Conservation (phyloP, 306 rosid species). For the Prunus kanzakura region DNA sequence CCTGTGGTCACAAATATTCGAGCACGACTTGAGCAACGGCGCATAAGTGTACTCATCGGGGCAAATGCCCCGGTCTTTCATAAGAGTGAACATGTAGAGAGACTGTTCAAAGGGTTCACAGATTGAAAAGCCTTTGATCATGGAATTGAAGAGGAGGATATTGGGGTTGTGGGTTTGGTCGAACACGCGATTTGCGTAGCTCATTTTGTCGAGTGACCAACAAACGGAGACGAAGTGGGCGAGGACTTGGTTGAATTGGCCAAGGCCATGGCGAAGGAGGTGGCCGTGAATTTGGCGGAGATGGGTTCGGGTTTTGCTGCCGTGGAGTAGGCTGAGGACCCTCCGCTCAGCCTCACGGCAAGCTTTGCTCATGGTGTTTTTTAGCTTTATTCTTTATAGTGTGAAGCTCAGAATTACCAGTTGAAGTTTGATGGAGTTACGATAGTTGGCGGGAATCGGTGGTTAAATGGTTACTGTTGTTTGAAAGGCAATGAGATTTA, state of each 20-base stretch:
- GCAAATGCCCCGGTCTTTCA: conserved; percentile 40
- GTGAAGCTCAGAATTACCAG: neutral
- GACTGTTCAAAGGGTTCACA: conserved; percentile 49
- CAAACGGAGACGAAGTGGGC: conserved; percentile 77
- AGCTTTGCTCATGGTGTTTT: conserved; percentile 39
- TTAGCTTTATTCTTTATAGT: neutral
- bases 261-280: conserved; percentile 73
- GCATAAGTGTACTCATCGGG: conserved; percentile 64
- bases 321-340: conserved; percentile 67
- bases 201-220: conserved; percentile 32
- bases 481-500: neutral
- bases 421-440: neutral
- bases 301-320: conserved; percentile 43
- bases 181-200: conserved; percentile 59
- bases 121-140: conserved; percentile 69
- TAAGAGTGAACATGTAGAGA: conserved; percentile 40
- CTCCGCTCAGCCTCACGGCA: conserved; percentile 47
- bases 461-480: neutral
- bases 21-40: conserved; percentile 58
- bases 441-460: neutral
- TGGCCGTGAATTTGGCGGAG: conserved; percentile 67
- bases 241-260: conserved; percentile 67
- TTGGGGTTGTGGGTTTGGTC: conserved; percentile 49
- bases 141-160: conserved; percentile 64
- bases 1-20: conserved; percentile 36